Evolutionary conservation across 768 basidiomycete species (phyloP), one percentile per base, ranked within the genome.

Genomic region (Cystofilobasidium capitatum): DNA sequence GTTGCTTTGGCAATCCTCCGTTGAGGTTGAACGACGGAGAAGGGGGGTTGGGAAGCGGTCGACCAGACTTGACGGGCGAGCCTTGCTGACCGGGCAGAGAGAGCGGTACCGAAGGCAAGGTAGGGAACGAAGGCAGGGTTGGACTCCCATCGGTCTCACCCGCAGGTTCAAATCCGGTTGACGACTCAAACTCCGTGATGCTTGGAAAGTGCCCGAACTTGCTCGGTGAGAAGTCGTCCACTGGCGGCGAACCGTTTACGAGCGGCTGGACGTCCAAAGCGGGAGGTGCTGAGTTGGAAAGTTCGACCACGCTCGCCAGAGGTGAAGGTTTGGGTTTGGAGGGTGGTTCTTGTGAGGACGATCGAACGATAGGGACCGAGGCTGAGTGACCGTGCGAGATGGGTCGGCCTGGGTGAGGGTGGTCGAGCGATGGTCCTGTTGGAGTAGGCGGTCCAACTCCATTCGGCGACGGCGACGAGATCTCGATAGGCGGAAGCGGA

Each of bases 131-230:
- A 13, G 51, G 49, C 29, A 33, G 58, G 33, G 17, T 59, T 8
- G 29, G 16, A n/a, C 47, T n/a, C n/a, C n/a, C n/a, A n/a, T n/a
- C n/a, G n/a, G n/a, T n/a, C n/a, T n/a, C n/a, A n/a, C n/a, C n/a
- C n/a, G n/a, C n/a, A n/a, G n/a, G n/a, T n/a, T n/a, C n/a, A n/a
- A n/a, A n/a, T n/a, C n/a, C 14, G 60, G 26, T 42, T 36, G 51
- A 7, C 29, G 51, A 57, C 58, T 66, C 65, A 39, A 66, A 66
- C 42, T 66, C 65, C 20, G 55, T 66, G 3, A 66, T 39, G 24
- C 57, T 59, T 14, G 65, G 65, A n/a, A 66, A 66, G 47, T 66
- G 65, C 17, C 59, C 40, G 51, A 55, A 55, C 31, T 55, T 55
- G 51, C 29, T 31, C 14, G 51, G 51, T 26, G 59, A 61, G 22